Conservation (phyloP, 2,329 filamentous ascomycete genomes). For the Bipolaris cookei region DNA sequence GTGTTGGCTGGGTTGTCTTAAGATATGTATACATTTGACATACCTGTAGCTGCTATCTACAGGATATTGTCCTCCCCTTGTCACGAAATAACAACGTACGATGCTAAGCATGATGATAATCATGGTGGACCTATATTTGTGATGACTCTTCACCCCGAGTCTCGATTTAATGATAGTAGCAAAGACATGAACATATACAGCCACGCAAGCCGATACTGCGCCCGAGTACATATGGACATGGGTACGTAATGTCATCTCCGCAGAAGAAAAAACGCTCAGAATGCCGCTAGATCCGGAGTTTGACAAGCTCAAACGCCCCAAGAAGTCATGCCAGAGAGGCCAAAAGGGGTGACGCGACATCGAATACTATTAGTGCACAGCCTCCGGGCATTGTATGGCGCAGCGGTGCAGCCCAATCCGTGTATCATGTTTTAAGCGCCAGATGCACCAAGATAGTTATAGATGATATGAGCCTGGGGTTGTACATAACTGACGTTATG, state of each 20-base stretch:
- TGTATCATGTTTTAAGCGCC: constrained; percentile 16
- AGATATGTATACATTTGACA: constrained; percentile 2
- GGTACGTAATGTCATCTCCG: constrained; percentile 15
- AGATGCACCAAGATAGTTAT: constrained; percentile 29
- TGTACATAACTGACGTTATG: constrained; percentile 6
- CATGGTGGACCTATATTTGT: neutral
- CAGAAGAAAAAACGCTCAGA: constrained; percentile 29
- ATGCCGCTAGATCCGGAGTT: constrained; percentile 11
- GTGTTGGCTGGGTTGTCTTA: neutral
- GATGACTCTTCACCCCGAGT: neutral
- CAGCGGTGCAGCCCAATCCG: constrained; percentile 23
- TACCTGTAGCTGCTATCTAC: neutral
- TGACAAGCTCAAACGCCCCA: constrained; percentile 21
- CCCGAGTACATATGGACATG: constrained; percentile 5
- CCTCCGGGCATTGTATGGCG: constrained; percentile 27
- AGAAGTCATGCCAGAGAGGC: constrained; percentile 15
- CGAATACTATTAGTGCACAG: constrained; percentile 30
- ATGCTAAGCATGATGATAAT: neutral
- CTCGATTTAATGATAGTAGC: neutral
- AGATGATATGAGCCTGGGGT: constrained; percentile 23
- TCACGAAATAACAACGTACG: constrained; percentile 2
- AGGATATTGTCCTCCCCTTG: constrained; percentile 8
- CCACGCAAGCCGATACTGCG: constrained; percentile 25
- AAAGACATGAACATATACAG: constrained; percentile 3
- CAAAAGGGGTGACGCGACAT: constrained; percentile 27